Evolutionary conservation across 129 eudicot genomes (phyloP).

Genomic region (Ambrosia artemisiifolia): DNA sequence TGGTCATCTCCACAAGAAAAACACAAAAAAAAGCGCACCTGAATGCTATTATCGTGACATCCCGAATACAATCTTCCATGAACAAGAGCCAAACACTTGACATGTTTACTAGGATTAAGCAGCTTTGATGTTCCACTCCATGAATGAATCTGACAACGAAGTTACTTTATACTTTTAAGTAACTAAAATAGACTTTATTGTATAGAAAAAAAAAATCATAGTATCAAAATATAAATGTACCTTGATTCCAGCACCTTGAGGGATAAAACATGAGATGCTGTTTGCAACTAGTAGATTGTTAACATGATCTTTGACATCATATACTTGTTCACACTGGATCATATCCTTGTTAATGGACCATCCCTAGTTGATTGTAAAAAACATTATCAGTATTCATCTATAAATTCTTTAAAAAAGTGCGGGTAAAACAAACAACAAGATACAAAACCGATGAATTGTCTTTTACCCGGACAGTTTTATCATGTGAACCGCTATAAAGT

Average conservation of each 20-base stretch:
- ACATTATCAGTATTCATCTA: background rate
- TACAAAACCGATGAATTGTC: background rate
- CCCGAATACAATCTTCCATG: conserved; percentile 77
- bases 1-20: background rate
- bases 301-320: conserved; percentile 81
- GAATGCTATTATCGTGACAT: conserved; percentile 77
- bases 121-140: conserved; percentile 73
- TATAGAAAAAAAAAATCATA: background rate
- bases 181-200: background rate
- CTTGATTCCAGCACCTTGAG: conserved; percentile 83
- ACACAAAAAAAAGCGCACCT: conserved; percentile 29
- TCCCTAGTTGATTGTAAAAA: conserved; percentile 34
- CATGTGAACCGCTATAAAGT: conserved; percentile 80
- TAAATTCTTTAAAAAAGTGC: background rate
- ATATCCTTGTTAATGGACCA: conserved; percentile 54
- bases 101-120: conserved; percentile 56
- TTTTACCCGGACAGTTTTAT: conserved; percentile 73
- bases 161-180: background rate
- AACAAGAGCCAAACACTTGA: conserved; percentile 65
- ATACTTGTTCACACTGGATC: conserved; percentile 58
- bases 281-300: conserved; percentile 60
- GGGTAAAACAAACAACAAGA: too few relatives aligned
- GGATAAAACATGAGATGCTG: conserved; percentile 69
- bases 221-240: conserved; percentile 12
- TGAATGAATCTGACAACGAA: conserved; percentile 55